phyloP scores from a whole-genome alignment of 495 filamentous ascomycete genomes.

The Podospora pseudopauciseta region DNA sequence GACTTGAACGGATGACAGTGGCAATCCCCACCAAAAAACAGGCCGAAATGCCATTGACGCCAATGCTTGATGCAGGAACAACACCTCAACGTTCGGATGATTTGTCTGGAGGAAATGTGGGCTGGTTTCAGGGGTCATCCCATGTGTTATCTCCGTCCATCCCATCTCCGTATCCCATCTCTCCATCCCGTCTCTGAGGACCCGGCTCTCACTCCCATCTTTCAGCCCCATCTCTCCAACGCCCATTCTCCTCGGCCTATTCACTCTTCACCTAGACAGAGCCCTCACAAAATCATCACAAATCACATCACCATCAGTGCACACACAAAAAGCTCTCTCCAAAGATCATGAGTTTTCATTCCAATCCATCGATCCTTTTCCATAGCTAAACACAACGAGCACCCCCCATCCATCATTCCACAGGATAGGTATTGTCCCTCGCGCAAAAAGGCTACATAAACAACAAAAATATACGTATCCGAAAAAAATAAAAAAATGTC shows the following conservation, averaged over 20 bases:
- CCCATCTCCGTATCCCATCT: neutral
- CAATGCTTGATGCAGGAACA: neutral
- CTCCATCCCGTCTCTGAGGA: neutral
- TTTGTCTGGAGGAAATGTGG: neutral
- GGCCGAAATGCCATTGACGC: neutral
- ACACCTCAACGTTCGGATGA: neutral
- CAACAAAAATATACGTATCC: neutral
- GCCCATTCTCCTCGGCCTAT: no score
- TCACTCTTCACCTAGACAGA: no score
- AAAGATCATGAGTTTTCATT: no score
- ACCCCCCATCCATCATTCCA: neutral
- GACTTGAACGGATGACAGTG: neutral
- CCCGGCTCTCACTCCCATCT: no score
- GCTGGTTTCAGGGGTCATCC: neutral
- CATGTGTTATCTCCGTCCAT: neutral
- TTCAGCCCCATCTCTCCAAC: no score
- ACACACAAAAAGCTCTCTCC: no score
- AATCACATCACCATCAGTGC: no score
- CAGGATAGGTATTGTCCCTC: no score
- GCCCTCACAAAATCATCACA: no score
- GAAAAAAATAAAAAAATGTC: neutral
- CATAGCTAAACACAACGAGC: no score
- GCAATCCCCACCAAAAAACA: neutral
- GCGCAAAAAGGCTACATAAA: neutral
- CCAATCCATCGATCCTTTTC: no score